Conservation (phyloP, 2,329 filamentous ascomycete genomes). For the Emmonsia crescens region DNA sequence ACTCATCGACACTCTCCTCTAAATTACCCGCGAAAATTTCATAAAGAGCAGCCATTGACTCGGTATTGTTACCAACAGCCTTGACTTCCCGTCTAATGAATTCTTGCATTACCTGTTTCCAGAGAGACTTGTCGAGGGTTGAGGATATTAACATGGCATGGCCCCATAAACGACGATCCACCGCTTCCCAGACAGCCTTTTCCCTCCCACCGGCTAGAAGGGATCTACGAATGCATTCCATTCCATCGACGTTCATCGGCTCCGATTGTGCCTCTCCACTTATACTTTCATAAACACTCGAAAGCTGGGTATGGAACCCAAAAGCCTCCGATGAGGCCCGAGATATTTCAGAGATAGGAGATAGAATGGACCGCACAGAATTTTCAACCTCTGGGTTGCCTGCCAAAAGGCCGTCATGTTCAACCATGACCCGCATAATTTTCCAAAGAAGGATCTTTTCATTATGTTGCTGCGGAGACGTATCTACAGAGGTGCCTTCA, state of each 20-base stretch:
- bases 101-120: slow-evolving; percentile 88
- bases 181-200: slow-evolving; percentile 85
- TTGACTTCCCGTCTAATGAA: slow-evolving; percentile 95
- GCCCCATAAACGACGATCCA: slow-evolving; percentile 88
- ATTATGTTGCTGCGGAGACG: slow-evolving; percentile 54
- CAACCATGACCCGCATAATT: slow-evolving; percentile 67
- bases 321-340: slow-evolving; percentile 19
- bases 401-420: slow-evolving; percentile 74
- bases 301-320: slow-evolving; percentile 16
- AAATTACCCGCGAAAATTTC: slow-evolving; percentile 88
- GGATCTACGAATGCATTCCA: slow-evolving; percentile 14
- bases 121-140: slow-evolving; percentile 61
- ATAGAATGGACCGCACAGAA: slow-evolving; percentile 63
- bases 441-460: slow-evolving; percentile 80
- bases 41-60: slow-evolving; percentile 83
- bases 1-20: slow-evolving; percentile 89
- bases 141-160: slow-evolving; percentile 88
- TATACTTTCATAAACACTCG: slow-evolving; percentile 29
- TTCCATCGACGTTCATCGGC: slow-evolving; percentile 2
- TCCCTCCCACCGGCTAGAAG: slow-evolving; percentile 75
- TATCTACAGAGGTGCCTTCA: slow-evolving; percentile 30
- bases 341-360: slow-evolving; percentile 42
- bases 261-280: slow-evolving; percentile 12
- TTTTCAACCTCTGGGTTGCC: slow-evolving; percentile 60
- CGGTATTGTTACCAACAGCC: slow-evolving; percentile 63